Base-by-base conservation (phyloP, 1,284 basidiomycete genomes). In the Mycena sp. region DNA sequence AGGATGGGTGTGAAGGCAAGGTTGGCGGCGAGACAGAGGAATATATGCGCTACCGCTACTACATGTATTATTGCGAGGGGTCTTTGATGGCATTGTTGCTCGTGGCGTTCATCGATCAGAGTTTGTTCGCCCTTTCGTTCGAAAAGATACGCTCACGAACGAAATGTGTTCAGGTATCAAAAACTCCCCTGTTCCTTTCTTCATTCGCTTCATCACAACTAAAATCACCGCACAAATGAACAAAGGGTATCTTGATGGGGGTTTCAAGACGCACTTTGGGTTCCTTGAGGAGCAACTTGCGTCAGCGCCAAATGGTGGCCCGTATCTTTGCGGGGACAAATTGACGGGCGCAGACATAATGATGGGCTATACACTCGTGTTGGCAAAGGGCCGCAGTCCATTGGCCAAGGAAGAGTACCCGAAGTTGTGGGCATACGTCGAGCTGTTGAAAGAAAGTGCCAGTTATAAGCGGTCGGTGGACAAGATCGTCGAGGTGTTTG, bases 171-270 rank as follows among this genome's bases (percentile, higher is more conserved):
- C 28, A 67, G 65, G 29, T 23, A 67, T 67, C 21, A 61, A 61
- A 44, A 45, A 6, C 16, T 55, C 62, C 0, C 62, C 62, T 7
- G 62, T 58, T 10, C 65, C 65, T 0, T 63, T 67, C 49, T 67
- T 63, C 58, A 57, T 67, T 37, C 54, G 58, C 28, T 61, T 58
- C 28, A 41, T 64, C 23, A 64, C 58, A 4, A 93, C 92, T 1
- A 89, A 92, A 6, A 80, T 82, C 4, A 78, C 83, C 10, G 77
- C 93, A 25, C 81, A 86, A 56, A 73, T 74, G 19, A 75, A 83
- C 19, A 50, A 25, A 28, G 40, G 14, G 11, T 84, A 84, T 21
- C 78, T 77, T 14, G 85, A 88, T 10, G 88, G 92, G 70, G 85
- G 88, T 66, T 85, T 97, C 37, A 32, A 23, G 16, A 55, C 53